phyloP scores from a whole-genome alignment of 108 stramenopile species.

The Cyclotella atomus region DNA sequence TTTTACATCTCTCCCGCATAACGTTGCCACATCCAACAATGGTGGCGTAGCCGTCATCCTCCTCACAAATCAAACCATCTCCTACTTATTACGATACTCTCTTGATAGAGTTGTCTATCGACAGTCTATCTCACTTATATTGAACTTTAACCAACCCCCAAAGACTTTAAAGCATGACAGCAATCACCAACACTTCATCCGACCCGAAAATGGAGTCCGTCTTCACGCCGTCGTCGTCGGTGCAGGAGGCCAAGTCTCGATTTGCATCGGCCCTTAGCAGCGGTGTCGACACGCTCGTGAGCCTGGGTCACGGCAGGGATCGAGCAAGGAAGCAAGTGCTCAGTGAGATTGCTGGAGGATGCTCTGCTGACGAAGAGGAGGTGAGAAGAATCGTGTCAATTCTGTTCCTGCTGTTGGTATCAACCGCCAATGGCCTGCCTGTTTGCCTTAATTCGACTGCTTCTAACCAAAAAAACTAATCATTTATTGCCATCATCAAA shows the following conservation, averaged over 20 bases:
- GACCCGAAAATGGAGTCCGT: background rate
- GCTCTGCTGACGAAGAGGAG: conserved; percentile 66
- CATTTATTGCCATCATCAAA: background rate
- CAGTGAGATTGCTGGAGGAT: conserved; percentile 49
- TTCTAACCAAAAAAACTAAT: background rate
- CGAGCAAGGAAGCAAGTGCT: conserved; percentile 54
- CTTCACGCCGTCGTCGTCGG: conserved; percentile 28
- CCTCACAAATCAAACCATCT: too few relatives aligned
- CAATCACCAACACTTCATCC: conserved; percentile 15
- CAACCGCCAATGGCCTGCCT: too few relatives aligned
- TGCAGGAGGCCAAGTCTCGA: conserved; percentile 51
- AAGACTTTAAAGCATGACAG: conserved; percentile 45
- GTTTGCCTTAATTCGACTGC: background rate
- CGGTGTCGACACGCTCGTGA: conserved; percentile 55
- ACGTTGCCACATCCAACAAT: too few relatives aligned
- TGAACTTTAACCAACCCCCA: too few relatives aligned
- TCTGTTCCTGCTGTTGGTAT: background rate
- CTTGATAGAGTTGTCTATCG: too few relatives aligned
- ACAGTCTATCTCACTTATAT: too few relatives aligned
- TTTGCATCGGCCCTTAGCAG: conserved; percentile 47
- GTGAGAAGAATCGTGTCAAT: conserved; percentile 39
- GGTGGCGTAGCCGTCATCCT: too few relatives aligned
- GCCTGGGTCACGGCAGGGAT: conserved; percentile 63
- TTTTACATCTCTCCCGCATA: too few relatives aligned
- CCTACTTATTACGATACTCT: too few relatives aligned